Conservation (phyloP, 139 green algal species). For the Tetradesmus lagerheimii region DNA sequence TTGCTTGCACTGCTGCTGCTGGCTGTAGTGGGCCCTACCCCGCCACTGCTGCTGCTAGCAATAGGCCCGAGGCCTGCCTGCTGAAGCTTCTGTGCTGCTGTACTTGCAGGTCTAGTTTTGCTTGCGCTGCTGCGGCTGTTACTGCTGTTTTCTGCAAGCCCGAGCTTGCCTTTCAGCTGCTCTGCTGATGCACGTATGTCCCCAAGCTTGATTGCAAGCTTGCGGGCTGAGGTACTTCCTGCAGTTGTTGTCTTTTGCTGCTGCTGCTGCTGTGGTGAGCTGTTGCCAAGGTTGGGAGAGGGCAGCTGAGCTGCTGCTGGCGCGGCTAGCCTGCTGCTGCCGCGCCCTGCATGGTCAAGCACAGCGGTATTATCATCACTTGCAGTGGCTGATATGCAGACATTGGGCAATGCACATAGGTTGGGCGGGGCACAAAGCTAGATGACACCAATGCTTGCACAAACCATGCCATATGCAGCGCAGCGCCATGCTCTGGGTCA, state of each 20-base stretch:
- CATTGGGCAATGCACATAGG: neutral
- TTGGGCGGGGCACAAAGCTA: too few relatives aligned
- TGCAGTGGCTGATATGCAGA: neutral
- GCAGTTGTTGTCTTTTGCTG: neutral
- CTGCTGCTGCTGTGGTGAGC: neutral
- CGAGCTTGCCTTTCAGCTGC: neutral
- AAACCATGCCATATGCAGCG: too few relatives aligned
- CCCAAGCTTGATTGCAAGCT: neutral
- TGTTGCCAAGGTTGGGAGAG: neutral
- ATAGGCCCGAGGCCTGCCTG: neutral
- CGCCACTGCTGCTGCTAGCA: slow-evolving; percentile 1
- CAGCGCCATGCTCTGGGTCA: too few relatives aligned
- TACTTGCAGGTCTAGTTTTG: neutral
- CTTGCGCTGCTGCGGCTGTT: neutral
- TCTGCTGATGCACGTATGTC: slow-evolving; percentile 17
- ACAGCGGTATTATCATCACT: neutral
- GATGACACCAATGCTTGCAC: too few relatives aligned
- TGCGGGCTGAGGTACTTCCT: neutral
- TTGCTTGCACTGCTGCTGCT: neutral
- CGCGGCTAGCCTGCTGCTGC: neutral
- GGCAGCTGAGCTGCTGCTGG: neutral
- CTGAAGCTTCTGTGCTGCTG: neutral
- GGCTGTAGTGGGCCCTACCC: too few relatives aligned
- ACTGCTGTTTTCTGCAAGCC: neutral
- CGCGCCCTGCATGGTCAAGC: neutral